A percentile compares a stretch with the other conserved stretches of the same genome.
phyloP scores from a whole-genome alignment of 441 rosid species.

The Flueggea neowawraea region DNA sequence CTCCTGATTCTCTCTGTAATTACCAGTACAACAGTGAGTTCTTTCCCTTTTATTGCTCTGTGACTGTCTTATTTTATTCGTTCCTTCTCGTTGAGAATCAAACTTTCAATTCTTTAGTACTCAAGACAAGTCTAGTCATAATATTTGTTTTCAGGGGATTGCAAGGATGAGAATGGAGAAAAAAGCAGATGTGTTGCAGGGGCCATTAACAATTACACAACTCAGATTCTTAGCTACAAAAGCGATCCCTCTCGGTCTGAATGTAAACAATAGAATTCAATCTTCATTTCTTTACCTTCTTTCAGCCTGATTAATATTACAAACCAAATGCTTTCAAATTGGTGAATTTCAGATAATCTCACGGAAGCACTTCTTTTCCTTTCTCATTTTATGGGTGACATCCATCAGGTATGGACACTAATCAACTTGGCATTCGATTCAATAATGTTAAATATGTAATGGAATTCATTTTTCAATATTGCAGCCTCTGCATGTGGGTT shows the following conservation, averaged over 20 bases:
- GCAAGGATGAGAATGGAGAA: slow-evolving; percentile 65
- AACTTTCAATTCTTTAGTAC: no score
- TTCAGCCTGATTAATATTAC: not conserved
- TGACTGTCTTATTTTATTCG: no score
- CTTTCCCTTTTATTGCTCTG: no score
- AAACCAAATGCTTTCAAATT: not conserved
- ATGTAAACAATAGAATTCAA: slow-evolving; percentile 28
- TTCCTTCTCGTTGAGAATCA: no score
- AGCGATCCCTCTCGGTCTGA: slow-evolving; percentile 34
- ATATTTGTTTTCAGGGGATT: slow-evolving; percentile 54
- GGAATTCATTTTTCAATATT: not conserved
- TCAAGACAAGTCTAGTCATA: no score
- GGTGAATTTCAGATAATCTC: slow-evolving; percentile 54
- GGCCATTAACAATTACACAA: slow-evolving; percentile 83
- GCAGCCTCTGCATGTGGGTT: slow-evolving; percentile 84
- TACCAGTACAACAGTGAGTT: slow-evolving; percentile 42
- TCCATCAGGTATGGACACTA: slow-evolving; percentile 60
- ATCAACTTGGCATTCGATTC: no score
- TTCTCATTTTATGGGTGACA: slow-evolving; percentile 87
- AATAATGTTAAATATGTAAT: no score
- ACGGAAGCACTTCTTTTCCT: slow-evolving; percentile 87
- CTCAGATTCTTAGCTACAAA: slow-evolving; percentile 69
- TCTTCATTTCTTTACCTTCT: not conserved
- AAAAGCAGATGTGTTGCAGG: slow-evolving; percentile 81
- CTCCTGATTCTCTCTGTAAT: slow-evolving; percentile 50